phyloP scores from a whole-genome alignment of 73 alveolate genomes.

The Effrenium voratum region DNA sequence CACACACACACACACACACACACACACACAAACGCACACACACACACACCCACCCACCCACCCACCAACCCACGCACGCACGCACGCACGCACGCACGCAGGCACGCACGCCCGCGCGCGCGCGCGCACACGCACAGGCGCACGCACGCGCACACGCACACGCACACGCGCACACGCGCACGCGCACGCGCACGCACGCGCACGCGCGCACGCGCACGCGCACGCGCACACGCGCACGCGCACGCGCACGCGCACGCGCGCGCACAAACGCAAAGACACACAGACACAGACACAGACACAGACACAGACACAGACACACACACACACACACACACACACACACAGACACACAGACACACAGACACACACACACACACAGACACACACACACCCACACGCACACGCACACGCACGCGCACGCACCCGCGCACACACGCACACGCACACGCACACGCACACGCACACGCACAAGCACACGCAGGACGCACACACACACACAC shows the following conservation, averaged over 20 bases:
- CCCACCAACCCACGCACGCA: not conserved
- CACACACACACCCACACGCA: not conserved
- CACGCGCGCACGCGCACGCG: not conserved
- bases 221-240: not conserved
- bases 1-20: not conserved
- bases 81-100: not conserved
- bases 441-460: not conserved
- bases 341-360: not conserved
- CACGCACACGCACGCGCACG: not conserved
- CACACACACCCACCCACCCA: not conserved
- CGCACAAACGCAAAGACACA: not conserved
- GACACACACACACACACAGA: not conserved
- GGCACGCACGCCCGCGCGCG: not conserved
- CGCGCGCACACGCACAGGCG: not conserved
- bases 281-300: not conserved
- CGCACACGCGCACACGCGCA: no score
- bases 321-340: not conserved
- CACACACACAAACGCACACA: not conserved
- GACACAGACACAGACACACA: not conserved
- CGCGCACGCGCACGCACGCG: no score
- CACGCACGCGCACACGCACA: no score
- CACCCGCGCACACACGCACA: not conserved
- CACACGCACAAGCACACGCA: not conserved
- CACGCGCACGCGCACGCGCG: not conserved
- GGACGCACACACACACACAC: no score